Evolutionary conservation across 306 rosid species (phyloP), one percentile per base, ranked within the genome.

Genomic region (Inga oerstediana): DNA sequence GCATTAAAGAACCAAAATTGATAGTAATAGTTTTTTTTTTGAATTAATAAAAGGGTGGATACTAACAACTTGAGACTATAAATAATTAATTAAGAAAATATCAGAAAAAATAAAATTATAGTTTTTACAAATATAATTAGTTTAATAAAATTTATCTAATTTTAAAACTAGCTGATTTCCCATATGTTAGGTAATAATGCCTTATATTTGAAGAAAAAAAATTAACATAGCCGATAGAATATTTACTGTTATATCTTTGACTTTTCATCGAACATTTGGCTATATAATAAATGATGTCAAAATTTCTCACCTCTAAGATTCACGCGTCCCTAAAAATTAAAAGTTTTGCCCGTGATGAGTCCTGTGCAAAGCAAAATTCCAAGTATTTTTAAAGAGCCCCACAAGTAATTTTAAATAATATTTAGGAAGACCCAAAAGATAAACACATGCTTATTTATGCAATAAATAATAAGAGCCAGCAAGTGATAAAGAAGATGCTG

Each of bases 331-430:
- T 59, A 59, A 59, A 59, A n/a, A 2, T 20, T n/a, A 79, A 56
- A 32, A 48, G 74, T 19, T 65, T 59, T 78, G 80, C 72, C 86
- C 87, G 62, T 84, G 27, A 70, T 75, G 45, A 75, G 22, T 78
- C 84, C 84, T 68, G 77, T 79, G 90, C 75, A 84, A 44, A 80
- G 74, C 68, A 34, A 69, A 84, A 78, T 74, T 76, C 65, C 20
- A 3, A 68, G 62, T 73, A 10, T 41, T 59, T 48, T 66, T 78
- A 81, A 79, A 72, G 83, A 69, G 13, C 81, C 66, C 89, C 85
- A 72, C 52, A 10, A 3, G 62, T 69, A 32, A 13, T 72, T 59
- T n/a, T 22, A 35, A 80, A 59, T 59, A 80, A 80, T 75, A 30
- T 46, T 19, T 56, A 34, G 37, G 79, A 35, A 82, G 81, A 32